Base-by-base conservation (phyloP, 495 filamentous ascomycete genomes). In the Daldinia decipiens region DNA sequence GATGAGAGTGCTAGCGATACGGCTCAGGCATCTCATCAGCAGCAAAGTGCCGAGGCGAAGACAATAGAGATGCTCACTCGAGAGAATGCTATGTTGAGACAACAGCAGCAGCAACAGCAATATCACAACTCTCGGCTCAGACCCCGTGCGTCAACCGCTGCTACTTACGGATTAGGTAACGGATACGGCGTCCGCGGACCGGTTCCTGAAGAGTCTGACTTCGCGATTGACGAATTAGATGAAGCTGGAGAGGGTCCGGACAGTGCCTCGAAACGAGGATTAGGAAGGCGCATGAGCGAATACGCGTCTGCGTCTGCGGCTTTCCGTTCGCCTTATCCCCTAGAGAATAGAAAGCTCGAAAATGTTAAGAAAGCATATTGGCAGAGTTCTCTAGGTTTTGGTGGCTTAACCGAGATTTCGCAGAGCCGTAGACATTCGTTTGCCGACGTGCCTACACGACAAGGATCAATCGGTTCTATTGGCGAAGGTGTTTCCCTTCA, bases 361-460 rank as follows among this genome's bases (percentile, higher is more conserved):
- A 92, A 87, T 77, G 84, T 93, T 50, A 91, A 91, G 77, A 94
- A 92, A 76, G 90, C 88, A 15, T 89, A 91, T 66, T 99, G 95
- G 95, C 91, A 95, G 75, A 96, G 89, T 52, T 92, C 91, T 6
- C 88, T 93, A 21, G 92, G 91, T 0, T 97, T 96, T 75, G 89
- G 88, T 27, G 87, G 90, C 19, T 70, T 91, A 40, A 79, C 81
- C 19, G 92, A 95, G 58, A 82, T 89, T 17, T 87, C 92, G 31
- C 94, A 98, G 70, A 97, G 95, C 75, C 88, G 95, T 55, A 90
- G 95, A 3, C 95, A 99, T 79, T 98, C 95, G n/a, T 97, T 99
- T 77, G 95, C 94, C n/a, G 92, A 95, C 74, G 81, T 85, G 29
- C 89, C 89, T 2, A 87, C 88, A 38, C 83, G 92, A 32, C 90